Evolutionary conservation across 768 basidiomycete species (phyloP).

Genomic region (Phlegmacium glaucopus): DNA sequence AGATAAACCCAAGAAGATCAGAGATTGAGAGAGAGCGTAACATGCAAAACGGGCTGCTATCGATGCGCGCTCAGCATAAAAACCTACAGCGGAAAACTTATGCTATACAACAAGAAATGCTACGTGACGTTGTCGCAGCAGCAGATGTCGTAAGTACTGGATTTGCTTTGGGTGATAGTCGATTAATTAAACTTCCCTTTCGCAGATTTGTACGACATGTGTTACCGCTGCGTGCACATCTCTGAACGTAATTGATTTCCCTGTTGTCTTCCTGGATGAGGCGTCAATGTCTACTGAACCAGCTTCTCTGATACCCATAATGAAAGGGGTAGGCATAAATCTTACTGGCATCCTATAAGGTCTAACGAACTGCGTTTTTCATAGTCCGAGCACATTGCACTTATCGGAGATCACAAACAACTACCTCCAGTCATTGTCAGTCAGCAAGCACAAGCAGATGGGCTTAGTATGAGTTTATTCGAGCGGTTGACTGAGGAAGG

Average conservation of each 20-base stretch:
- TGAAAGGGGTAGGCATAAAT: too few relatives aligned
- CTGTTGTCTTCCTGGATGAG: constrained; percentile 91
- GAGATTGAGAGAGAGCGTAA: constrained; percentile 22
- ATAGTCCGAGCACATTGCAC: too few relatives aligned
- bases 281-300: constrained; percentile 97
- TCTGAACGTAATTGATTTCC: constrained; percentile 78
- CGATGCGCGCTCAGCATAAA: constrained; percentile 22
- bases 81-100: constrained; percentile 42
- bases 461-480: constrained; percentile 79
- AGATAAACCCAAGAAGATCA: constrained; percentile 6
- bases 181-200: too few relatives aligned
- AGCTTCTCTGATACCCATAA: too few relatives aligned
- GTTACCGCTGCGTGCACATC: constrained; percentile 50
- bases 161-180: too few relatives aligned
- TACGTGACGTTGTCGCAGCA: constrained; percentile 39
- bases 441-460: constrained; percentile 66
- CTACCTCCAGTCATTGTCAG: constrained; percentile 86
- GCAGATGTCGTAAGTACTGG: constrained; percentile 67
- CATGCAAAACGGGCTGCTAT: constrained; percentile 29
- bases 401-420: constrained; percentile 57
- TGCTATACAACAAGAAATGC: constrained; percentile 58
- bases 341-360: too few relatives aligned
- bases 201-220: too few relatives aligned
- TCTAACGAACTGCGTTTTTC: too few relatives aligned
- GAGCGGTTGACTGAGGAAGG: constrained; percentile 85